These are phyloP conservation scores for Collybia nuda DNA, from an alignment of 768 basidiomycete species.

Conservation along the genomic window DNA sequence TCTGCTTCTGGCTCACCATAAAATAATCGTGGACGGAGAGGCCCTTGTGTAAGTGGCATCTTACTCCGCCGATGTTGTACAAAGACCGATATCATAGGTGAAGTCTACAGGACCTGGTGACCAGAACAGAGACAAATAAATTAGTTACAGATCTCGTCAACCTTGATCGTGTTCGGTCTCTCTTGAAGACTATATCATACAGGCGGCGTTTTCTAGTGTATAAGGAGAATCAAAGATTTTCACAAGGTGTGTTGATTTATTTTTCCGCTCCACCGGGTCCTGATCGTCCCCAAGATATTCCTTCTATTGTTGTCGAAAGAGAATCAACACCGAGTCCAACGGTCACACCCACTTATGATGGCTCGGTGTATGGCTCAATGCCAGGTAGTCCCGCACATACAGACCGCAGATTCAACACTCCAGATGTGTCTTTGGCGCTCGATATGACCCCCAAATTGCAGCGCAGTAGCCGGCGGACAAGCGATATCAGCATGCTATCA, in stretches of 20 bases:
- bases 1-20: conserved; percentile 84
- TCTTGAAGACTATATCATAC: conserved; percentile 73
- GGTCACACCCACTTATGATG: conserved; percentile 26
- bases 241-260: conserved; percentile 34
- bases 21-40: conserved; percentile 85
- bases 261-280: background rate
- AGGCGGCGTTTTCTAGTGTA: conserved; percentile 65
- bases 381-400: conserved; percentile 39
- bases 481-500: conserved; percentile 62
- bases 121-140: conserved; percentile 72
- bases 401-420: conserved; percentile 32
- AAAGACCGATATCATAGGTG: conserved; percentile 9
- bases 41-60: conserved; percentile 72
- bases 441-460: conserved; percentile 51
- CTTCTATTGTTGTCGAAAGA: conserved; percentile 67
- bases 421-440: conserved; percentile 46
- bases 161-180: conserved; percentile 78
- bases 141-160: conserved; percentile 84
- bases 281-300: conserved; percentile 46
- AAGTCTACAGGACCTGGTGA: conserved; percentile 82
- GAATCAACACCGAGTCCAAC: conserved; percentile 48
- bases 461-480: conserved; percentile 50
- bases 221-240: conserved; percentile 35
- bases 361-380: conserved; percentile 14
- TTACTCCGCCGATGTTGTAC: background rate